A percentile compares a stretch with the other conserved stretches of the same genome.
Conservation (phyloP, 306 rosid genomes). For the Comarum palustre region DNA sequence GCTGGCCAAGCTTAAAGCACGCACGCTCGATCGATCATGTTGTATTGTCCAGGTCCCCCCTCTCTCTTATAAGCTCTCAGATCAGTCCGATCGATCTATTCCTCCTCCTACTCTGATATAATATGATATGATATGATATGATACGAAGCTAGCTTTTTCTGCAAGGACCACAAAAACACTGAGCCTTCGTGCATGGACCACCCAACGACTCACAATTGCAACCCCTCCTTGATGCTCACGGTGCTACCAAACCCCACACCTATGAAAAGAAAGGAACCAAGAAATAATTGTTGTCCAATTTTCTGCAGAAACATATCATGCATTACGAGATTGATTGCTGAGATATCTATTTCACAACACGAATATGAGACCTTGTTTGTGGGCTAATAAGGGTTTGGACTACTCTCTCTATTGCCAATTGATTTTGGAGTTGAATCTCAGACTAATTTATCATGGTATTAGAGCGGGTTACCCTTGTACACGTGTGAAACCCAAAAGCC, state of each 20-base stretch:
- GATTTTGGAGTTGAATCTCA: too few relatives aligned
- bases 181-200: conserved; percentile 47
- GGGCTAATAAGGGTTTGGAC: too few relatives aligned
- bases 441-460: too few relatives aligned
- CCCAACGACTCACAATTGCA: too few relatives aligned
- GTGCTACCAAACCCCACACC: conserved; percentile 18
- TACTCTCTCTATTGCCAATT: too few relatives aligned
- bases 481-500: too few relatives aligned
- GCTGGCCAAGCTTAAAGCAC: neutral
- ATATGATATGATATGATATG: too few relatives aligned
- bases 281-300: neutral
- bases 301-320: too few relatives aligned
- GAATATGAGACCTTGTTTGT: too few relatives aligned
- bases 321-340: too few relatives aligned
- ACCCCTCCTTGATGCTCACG: conserved; percentile 29
- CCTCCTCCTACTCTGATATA: neutral
- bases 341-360: too few relatives aligned
- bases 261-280: neutral
- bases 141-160: conserved; percentile 46
- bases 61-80: neutral
- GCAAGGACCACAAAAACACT: conserved; percentile 78
- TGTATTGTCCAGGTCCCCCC: conserved; percentile 9
- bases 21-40: neutral
- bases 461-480: too few relatives aligned
- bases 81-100: neutral